These are phyloP conservation scores for Xylaria sp. DNA, from an alignment of 2,329 filamentous ascomycete genomes.

Conservation along the genomic window DNA sequence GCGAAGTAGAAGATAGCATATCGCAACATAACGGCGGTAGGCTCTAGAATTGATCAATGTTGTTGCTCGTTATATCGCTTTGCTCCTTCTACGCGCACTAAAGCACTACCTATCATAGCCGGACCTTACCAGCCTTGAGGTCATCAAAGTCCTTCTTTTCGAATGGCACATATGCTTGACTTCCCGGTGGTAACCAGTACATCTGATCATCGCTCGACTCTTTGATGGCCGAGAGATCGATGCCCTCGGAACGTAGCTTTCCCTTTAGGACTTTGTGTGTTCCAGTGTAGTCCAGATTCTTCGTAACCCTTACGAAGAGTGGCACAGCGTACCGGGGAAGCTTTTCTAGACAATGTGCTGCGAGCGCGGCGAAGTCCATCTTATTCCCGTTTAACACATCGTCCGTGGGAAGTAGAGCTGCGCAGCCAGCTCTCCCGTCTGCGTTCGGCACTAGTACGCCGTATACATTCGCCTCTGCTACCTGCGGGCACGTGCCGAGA, in stretches of 20 bases:
- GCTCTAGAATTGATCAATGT: too few species aligned
- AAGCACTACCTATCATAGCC: conserved; percentile 18
- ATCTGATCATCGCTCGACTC: conserved; percentile 41
- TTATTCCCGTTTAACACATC: conserved; percentile 35
- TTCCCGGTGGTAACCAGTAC: conserved; percentile 48
- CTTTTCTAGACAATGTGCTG: conserved; percentile 43
- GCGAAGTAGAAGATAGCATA: too few species aligned
- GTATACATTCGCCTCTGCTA: conserved; percentile 51
- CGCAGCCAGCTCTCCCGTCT: conserved; percentile 51
- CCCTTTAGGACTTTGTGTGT: conserved; percentile 53
- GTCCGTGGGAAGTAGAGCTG: conserved; percentile 46
- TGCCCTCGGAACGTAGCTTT: conserved; percentile 47
- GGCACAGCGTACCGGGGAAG: conserved; percentile 54
- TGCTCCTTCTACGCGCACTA: not conserved
- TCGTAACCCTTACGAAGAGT: conserved; percentile 48
- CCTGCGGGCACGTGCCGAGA: conserved; percentile 45
- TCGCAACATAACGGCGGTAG: too few species aligned
- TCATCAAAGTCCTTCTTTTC: conserved; percentile 43
- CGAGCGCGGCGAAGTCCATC: conserved; percentile 43
- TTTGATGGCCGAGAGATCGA: conserved; percentile 47
- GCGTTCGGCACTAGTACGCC: conserved; percentile 50
- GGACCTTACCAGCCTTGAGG: conserved; percentile 35
- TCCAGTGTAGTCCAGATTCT: conserved; percentile 49
- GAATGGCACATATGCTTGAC: conserved; percentile 46
- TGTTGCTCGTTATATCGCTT: not conserved